phyloP scores from a whole-genome alignment of 192 early-diverging fungal genomes.

The Coemansia sp. region DNA sequence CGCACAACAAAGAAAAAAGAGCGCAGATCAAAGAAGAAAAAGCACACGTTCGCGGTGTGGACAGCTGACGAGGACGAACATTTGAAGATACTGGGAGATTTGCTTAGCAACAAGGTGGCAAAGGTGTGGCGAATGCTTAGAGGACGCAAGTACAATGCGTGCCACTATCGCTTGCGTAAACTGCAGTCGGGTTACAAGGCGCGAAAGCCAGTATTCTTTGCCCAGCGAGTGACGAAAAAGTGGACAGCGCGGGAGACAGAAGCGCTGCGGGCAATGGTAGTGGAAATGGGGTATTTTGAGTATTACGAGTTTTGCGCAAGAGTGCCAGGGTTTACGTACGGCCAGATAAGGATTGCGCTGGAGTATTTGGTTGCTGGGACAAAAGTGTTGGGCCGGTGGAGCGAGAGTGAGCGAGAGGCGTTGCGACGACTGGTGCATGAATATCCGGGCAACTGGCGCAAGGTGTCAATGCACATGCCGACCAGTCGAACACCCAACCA shows the following conservation, averaged over 20 bases:
- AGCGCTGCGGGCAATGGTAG: slow-evolving; percentile 12
- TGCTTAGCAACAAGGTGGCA: no score
- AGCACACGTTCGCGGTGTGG: no score
- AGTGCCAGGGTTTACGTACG: slow-evolving; percentile 7
- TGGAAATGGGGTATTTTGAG: slow-evolving; percentile 6
- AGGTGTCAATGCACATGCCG: slow-evolving; percentile 21
- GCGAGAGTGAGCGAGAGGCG: slow-evolving; percentile 10
- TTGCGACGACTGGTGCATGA: slow-evolving; percentile 13
- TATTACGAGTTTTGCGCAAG: background rate
- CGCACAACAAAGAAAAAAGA: no score
- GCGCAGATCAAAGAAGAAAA: no score
- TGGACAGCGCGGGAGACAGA: slow-evolving; percentile 13
- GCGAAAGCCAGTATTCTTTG: no score
- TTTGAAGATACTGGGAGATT: no score
- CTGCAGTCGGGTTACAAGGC: no score
- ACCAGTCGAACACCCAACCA: slow-evolving; percentile 14
- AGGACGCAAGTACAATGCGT: no score
- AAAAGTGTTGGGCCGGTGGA: slow-evolving; percentile 12
- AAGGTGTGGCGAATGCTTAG: no score
- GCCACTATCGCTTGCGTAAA: no score
- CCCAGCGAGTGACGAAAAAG: background rate
- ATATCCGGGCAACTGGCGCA: slow-evolving; percentile 21
- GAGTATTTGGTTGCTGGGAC: background rate
- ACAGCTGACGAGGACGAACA: no score
- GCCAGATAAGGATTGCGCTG: slow-evolving; percentile 6